Evolutionary conservation across 257 asterid genomes (phyloP).

Genomic region (Mentha longifolia): DNA sequence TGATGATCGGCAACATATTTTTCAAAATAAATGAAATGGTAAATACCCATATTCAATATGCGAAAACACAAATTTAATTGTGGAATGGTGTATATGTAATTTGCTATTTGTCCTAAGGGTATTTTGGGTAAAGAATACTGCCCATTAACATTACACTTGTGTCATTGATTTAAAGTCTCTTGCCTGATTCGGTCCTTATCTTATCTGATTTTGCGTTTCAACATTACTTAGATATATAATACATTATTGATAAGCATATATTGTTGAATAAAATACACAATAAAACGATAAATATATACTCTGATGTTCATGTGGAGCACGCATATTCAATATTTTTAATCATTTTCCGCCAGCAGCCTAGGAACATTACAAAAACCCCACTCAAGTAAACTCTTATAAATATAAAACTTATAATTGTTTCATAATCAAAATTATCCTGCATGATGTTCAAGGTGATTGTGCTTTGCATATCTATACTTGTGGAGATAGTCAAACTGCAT

Average conservation of each 20-base stretch:
- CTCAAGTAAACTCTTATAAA: background rate
- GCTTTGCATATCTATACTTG: background rate
- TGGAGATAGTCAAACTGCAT: constrained; percentile 22
- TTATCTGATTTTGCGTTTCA: background rate
- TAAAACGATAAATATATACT: background rate
- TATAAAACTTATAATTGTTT: background rate
- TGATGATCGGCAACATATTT: too few relatives aligned
- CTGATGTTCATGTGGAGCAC: constrained; percentile 23
- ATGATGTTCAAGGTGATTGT: background rate
- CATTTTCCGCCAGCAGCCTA: background rate
- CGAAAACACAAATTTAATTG: too few relatives aligned
- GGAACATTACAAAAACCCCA: background rate
- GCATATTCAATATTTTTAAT: background rate
- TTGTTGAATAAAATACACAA: background rate
- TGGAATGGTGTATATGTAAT: too few relatives aligned
- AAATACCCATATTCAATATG: too few relatives aligned
- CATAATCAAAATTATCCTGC: background rate
- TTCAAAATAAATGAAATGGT: too few relatives aligned
- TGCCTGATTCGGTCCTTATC: background rate
- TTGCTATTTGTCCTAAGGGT: background rate
- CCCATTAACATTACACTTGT: background rate
- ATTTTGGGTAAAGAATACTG: background rate
- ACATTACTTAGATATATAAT: background rate
- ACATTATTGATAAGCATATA: background rate
- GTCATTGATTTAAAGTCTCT: background rate